phyloP scores from a whole-genome alignment of 208 protist species.

The Leptomonas pyrrhocoris region DNA sequence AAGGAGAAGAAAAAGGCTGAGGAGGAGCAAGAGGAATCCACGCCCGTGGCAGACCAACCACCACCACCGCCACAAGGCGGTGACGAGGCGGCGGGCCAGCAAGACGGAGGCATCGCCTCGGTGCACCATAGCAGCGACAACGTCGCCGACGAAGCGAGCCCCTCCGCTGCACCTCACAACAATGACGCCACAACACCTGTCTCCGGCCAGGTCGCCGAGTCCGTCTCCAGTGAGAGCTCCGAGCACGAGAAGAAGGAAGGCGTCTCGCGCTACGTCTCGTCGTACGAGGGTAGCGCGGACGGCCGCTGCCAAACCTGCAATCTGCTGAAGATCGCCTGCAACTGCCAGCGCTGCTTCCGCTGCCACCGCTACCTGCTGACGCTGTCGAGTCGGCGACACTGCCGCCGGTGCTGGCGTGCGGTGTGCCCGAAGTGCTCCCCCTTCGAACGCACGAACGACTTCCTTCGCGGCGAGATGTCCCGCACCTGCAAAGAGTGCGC shows the following conservation, averaged over 20 bases:
- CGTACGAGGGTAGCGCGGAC: slow-evolving; percentile 25
- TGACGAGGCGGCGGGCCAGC: too few relatives aligned
- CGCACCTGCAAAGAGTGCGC: slow-evolving; percentile 42
- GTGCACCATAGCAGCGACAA: neutral
- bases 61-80: neutral
- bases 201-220: neutral
- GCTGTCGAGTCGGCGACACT: slow-evolving; percentile 39
- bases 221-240: slow-evolving; percentile 5
- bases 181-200: slow-evolving; percentile 1
- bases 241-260: slow-evolving; percentile 12
- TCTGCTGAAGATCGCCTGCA: slow-evolving; percentile 35
- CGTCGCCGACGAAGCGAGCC: neutral
- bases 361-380: slow-evolving; percentile 41
- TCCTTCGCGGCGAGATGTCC: slow-evolving; percentile 19
- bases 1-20: slow-evolving; percentile 1
- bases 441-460: slow-evolving; percentile 28
- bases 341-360: slow-evolving; percentile 39
- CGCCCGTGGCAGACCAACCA: neutral
- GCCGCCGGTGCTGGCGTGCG: slow-evolving; percentile 46
- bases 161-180: neutral
- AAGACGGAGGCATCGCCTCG: neutral
- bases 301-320: slow-evolving; percentile 38
- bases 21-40: neutral
- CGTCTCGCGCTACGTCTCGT: slow-evolving; percentile 25
- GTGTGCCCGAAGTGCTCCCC: slow-evolving; percentile 36